Evolutionary conservation across 2,329 filamentous ascomycete genomes (phyloP), one percentile per base, ranked within the genome.

Genomic region (Fusarium duplospermum): DNA sequence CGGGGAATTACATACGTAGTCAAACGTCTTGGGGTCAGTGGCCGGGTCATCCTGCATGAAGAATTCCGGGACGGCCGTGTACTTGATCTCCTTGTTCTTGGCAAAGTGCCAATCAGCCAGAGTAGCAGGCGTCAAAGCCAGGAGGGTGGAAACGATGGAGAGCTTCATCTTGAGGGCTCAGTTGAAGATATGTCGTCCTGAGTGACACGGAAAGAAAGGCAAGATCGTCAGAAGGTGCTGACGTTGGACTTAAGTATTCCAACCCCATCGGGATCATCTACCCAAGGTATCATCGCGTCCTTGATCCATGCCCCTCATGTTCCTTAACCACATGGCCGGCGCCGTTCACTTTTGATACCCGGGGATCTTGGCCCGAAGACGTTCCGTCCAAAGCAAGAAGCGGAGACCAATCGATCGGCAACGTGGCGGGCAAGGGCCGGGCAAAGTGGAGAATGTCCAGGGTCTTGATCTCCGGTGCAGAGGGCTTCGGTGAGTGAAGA

Each of bases 11-110:
- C 86, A 77, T 80, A 93, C 91, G 77, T 93, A 93, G 81, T 93
- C 90, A 80, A 93, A 93, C 3, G 82, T 87, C 2, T 79, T 83
- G 2, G 90, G 81, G 65, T 89, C 82, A 1, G 91, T 93, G 5
- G 83, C 77, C 0, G 84, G 77, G 24, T 92, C 87, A 77, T 93
- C 91, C 76, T 93, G 91, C 24, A 90, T 82, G 76, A 93, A 93
- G 80, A 90, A 89, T 0, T 90, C 91, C 0, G 85, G 83, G 1
- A 93, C 85, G 0, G 90, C 88, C 0, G 87, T 88, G 78, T 92
- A 93, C 67, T 88, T 87, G 78, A 91, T 86, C 64, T 88, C 85
- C 42, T 80, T 81, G 36, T 75, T 77, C 64, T 80, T 76, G 31
- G 80, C 79, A 29, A 79, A 77, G 27, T 78, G 68, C 82, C 82